Conservation (phyloP, 148 eudicot genomes). For the Polygonum maritimum region DNA sequence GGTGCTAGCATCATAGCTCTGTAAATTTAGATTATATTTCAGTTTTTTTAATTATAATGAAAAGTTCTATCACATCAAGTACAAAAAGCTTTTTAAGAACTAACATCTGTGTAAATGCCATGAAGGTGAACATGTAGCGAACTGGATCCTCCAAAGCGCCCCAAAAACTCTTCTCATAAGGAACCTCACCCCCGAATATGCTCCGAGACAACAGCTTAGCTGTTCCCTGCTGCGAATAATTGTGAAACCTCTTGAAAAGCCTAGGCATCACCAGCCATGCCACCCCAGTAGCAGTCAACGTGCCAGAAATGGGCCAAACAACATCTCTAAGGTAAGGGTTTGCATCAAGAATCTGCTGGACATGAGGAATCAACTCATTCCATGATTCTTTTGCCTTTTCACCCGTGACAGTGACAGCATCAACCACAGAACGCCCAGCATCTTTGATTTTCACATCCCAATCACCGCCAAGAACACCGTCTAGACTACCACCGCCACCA, state of each 20-base stretch:
- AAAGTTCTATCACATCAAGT: background rate
- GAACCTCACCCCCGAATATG: slow-evolving; percentile 52
- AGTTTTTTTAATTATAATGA: background rate
- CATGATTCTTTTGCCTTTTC: slow-evolving; percentile 63
- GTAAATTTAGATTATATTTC: slow-evolving; percentile 8
- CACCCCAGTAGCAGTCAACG: slow-evolving; percentile 52
- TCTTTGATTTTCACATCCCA: slow-evolving; percentile 55
- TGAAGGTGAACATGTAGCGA: slow-evolving; percentile 58
- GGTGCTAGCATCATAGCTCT: slow-evolving; percentile 84
- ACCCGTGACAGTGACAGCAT: slow-evolving; percentile 33
- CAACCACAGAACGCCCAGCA: slow-evolving; percentile 45
- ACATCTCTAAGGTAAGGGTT: slow-evolving; percentile 80
- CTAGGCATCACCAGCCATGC: slow-evolving; percentile 86
- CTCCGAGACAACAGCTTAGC: slow-evolving; percentile 48
- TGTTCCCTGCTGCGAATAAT: slow-evolving; percentile 57
- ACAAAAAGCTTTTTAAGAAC: slow-evolving; percentile 15
- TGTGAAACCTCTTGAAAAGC: slow-evolving; percentile 65
- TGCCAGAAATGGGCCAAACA: slow-evolving; percentile 67
- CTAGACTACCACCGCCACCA: slow-evolving; percentile 22
- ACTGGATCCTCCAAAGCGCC: slow-evolving; percentile 82
- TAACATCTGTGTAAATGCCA: slow-evolving; percentile 81
- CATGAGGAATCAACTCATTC: slow-evolving; percentile 49
- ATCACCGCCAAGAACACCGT: slow-evolving; percentile 43
- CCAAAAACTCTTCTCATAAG: slow-evolving; percentile 90
- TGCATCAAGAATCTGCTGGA: slow-evolving; percentile 53